Evolutionary conservation across 106 monocot genomes (phyloP), one percentile per base, ranked within the genome.

Genomic region (Chionographis japonica): DNA sequence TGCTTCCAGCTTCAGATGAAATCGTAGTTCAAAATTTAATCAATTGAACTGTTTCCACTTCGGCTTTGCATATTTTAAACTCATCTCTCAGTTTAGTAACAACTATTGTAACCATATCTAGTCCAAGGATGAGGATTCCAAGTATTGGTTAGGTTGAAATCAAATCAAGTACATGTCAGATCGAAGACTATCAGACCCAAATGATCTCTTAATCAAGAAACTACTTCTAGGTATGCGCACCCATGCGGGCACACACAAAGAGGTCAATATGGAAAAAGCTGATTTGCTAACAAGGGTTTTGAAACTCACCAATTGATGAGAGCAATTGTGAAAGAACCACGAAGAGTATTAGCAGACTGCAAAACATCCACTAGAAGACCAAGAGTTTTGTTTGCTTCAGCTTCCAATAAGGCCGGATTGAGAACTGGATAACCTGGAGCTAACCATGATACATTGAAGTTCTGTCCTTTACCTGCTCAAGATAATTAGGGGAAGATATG

Each of bases 271-370:
- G 4, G 46, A 20, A 35, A 52, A 6, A 46, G 7, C 14, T 46
- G 27, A 19, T 18, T 60, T 18, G 16, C 46, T 35, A 60, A 58
- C 6, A 27, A 37, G 14, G 8, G 18, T 4, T 52, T 37, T 4
- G 54, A 69, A n/a, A 56, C 72, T 76, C 56, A 95, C 94, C 85
- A 77, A 42, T 81, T 91, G 35, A 95, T 88, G 58, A 75, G 19
- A 40, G 81, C 75, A 68, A 95, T 75, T 12, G 70, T 77, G 40
- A 88, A 67, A 14, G 91, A 73, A 41, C 88, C 88, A 70, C 52
- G 71, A 50, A 72, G 43, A 46, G 62, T 57, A 73, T 66, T 66
- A 57, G 88, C 78, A 50, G 80, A 75, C 36, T 75, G 78, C 55
- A 91, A 65, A 18, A 86, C 61, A 85, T 88, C 79, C 51, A 95